phyloP scores from a whole-genome alignment of 2,329 filamentous ascomycete species.

The Exophiala xenobiotica region DNA sequence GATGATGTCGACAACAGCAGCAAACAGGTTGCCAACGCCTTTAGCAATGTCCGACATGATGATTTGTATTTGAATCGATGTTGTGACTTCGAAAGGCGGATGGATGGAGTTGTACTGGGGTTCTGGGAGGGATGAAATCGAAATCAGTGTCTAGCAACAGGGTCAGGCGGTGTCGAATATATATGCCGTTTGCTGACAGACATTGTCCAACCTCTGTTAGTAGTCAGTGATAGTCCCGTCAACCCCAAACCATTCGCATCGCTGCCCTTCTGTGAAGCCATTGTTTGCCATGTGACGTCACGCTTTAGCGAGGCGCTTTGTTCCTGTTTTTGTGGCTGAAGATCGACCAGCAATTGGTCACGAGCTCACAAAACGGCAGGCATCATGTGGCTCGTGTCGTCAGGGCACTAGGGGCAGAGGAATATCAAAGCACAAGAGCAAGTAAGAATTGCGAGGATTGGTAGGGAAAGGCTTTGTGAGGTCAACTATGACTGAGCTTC shows the following conservation, averaged over 20 bases:
- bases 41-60: conserved; percentile 25
- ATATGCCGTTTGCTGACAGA: too few relatives aligned
- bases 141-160: too few relatives aligned
- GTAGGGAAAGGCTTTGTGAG: too few relatives aligned
- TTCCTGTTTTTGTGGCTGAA: conserved; percentile 24
- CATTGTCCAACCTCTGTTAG: too few relatives aligned
- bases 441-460: too few relatives aligned
- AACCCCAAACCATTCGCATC: background rate
- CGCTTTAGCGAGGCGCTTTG: conserved; percentile 7
- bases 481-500: background rate
- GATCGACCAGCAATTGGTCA: conserved; percentile 9
- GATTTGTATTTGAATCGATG: conserved; percentile 1
- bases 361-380: conserved; percentile 4
- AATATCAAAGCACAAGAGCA: too few relatives aligned
- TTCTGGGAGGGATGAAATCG: too few relatives aligned
- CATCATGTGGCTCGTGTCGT: conserved; percentile 10
- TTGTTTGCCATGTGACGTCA: conserved; percentile 23
- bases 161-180: background rate
- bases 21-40: conserved; percentile 20
- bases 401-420: too few relatives aligned
- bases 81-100: too few relatives aligned
- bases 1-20: conserved; percentile 26
- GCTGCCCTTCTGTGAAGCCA: background rate
- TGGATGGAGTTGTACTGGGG: too few relatives aligned
- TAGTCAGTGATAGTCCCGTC: too few relatives aligned